Conservation (phyloP, 2,329 filamentous ascomycete species). For the Dothideomycetidae sp. region DNA sequence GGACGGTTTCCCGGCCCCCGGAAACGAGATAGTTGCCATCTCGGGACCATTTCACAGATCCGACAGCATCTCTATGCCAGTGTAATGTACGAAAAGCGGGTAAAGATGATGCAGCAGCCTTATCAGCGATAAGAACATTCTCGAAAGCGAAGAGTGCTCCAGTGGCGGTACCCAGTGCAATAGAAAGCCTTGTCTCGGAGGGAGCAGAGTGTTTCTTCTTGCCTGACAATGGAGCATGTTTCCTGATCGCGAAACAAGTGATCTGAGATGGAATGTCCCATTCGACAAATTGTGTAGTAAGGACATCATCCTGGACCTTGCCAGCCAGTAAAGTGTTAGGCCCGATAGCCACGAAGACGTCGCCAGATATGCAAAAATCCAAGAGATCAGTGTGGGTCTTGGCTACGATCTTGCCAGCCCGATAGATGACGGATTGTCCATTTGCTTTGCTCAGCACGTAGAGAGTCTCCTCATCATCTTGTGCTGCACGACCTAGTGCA, state of each 20-base stretch:
- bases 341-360: constrained; percentile 43
- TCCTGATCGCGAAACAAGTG: constrained; percentile 50
- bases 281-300: constrained; percentile 36
- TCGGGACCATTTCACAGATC: constrained; percentile 75
- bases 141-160: constrained; percentile 74
- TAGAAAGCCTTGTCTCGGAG: constrained; percentile 39
- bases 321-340: constrained; percentile 48
- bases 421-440: constrained; percentile 26
- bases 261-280: constrained; percentile 46
- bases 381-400: constrained; percentile 23
- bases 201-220: constrained; percentile 19
- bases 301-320: constrained; percentile 19
- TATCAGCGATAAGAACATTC: constrained; percentile 16
- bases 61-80: constrained; percentile 80
- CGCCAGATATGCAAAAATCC: constrained; percentile 32
- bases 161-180: constrained; percentile 61
- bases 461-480: constrained; percentile 21
- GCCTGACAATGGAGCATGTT: constrained; percentile 18
- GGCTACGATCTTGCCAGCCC: constrained; percentile 26
- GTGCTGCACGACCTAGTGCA: constrained; percentile 23
- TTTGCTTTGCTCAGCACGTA: constrained; percentile 24
- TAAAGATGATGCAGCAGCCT: constrained; percentile 14
- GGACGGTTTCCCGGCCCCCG: constrained; percentile 74
- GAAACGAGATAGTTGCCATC: constrained; percentile 97
- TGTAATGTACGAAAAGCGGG: constrained; percentile 55